These are phyloP conservation scores for Candida tetrigidarum DNA, from an alignment of 1,139 yeast genomes.

Conservation along the genomic window DNA sequence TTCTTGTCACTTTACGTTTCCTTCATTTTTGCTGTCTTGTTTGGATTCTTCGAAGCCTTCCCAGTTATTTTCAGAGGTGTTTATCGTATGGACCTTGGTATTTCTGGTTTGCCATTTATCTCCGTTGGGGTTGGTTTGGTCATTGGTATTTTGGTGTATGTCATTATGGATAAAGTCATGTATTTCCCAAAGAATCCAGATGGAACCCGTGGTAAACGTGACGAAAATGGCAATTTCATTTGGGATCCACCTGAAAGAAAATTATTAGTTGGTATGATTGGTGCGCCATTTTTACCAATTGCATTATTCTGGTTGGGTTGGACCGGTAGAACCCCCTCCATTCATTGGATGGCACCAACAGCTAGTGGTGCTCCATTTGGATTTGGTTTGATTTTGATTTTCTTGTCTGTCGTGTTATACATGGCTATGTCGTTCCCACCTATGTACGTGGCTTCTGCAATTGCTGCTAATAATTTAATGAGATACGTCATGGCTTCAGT, in stretches of 20 bases:
- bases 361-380: conserved; percentile 80
- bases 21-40: conserved; percentile 73
- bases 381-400: conserved; percentile 70
- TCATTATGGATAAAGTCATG: conserved; percentile 48
- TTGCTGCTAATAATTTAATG: conserved; percentile 78
- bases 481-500: conserved; percentile 71
- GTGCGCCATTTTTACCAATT: conserved; percentile 67
- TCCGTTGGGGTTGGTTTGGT: conserved; percentile 71
- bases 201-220: conserved; percentile 62
- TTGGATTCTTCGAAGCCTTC: conserved; percentile 79
- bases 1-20: conserved; percentile 70
- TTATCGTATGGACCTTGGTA: conserved; percentile 60
- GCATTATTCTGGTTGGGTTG: conserved; percentile 84
- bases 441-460: conserved; percentile 69
- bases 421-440: conserved; percentile 80
- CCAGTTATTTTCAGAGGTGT: conserved; percentile 72
- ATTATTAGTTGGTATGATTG: conserved; percentile 53
- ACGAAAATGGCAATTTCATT: conserved; percentile 56
- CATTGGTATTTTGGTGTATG: conserved; percentile 54
- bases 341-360: conserved; percentile 83
- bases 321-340: conserved; percentile 53
- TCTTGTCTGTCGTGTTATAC: conserved; percentile 73
- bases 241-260: conserved; percentile 44
- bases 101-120: conserved; percentile 68
- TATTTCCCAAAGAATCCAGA: conserved; percentile 63